Conservation (phyloP, 176 grass and related monocot species). For the Puccinellia tenuiflora region DNA sequence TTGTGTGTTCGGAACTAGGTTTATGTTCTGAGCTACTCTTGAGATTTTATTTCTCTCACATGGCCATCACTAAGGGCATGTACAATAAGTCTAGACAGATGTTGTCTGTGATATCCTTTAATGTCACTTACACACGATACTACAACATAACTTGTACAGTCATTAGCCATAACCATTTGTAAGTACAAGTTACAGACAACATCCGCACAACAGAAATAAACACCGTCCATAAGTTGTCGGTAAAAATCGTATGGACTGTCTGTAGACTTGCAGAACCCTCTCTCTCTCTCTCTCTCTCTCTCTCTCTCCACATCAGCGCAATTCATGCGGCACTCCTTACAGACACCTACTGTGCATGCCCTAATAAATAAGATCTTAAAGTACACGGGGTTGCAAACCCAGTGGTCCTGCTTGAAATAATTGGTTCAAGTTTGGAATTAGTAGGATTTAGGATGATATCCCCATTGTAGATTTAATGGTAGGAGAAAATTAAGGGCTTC, state of each 20-base stretch:
- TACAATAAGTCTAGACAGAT: not conserved
- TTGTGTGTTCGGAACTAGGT: not conserved
- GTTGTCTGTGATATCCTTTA: not conserved
- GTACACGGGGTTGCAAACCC: not conserved
- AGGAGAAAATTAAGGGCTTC: not conserved
- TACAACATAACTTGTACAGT: not conserved
- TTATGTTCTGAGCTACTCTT: not conserved
- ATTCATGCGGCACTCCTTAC: not conserved
- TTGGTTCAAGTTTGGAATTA: not conserved
- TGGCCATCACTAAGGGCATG: not conserved
- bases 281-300: not conserved
- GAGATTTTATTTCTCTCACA: not conserved
- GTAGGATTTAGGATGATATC: not conserved
- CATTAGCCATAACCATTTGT: not conserved
- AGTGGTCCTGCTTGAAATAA: not conserved
- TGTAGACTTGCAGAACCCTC: not conserved
- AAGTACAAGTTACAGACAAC: not conserved
- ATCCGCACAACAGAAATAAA: not conserved
- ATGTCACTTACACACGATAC: not conserved
- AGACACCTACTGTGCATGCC: not conserved
- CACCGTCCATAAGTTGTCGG: not conserved
- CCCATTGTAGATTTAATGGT: not conserved
- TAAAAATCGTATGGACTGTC: not conserved
- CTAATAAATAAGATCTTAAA: not conserved
- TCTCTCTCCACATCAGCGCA: not conserved